These are phyloP conservation scores for Elsinoe necatrix DNA, from an alignment of 2,329 filamentous ascomycete genomes.

Conservation along the genomic window DNA sequence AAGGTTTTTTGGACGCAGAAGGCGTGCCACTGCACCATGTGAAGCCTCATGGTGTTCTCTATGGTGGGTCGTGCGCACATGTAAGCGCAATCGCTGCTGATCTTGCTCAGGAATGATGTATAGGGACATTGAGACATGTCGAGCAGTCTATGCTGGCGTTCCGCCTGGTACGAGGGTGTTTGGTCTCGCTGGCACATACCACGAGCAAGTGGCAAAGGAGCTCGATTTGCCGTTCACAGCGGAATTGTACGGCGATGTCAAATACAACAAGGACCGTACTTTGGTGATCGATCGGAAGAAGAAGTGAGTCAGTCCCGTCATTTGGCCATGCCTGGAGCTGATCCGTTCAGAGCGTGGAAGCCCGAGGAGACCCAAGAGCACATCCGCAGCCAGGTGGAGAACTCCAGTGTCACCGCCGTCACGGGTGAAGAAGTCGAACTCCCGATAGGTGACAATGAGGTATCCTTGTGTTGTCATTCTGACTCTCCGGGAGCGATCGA, in stretches of 20 bases:
- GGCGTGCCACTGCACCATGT: constrained; percentile 51
- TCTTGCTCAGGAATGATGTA: constrained; percentile 24
- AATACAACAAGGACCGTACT: constrained; percentile 44
- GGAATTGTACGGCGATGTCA: constrained; percentile 50
- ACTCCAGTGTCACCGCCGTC: constrained; percentile 34
- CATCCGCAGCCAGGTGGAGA: constrained; percentile 34
- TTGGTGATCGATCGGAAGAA: constrained; percentile 52
- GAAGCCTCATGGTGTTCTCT: constrained; percentile 54
- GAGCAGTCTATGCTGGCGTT: constrained; percentile 46
- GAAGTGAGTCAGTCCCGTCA: constrained; percentile 31
- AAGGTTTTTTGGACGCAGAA: constrained; percentile 51
- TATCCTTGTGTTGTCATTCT: constrained; percentile 39
- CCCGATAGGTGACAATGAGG: constrained; percentile 35
- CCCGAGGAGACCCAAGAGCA: constrained; percentile 35
- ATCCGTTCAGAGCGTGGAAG: constrained; percentile 32
- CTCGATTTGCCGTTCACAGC: constrained; percentile 46
- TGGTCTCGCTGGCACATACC: constrained; percentile 46
- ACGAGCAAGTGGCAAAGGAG: constrained; percentile 47
- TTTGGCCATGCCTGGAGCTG: neutral
- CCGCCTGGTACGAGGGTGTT: constrained; percentile 45
- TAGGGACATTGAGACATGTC: constrained; percentile 43
- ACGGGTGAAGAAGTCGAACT: constrained; percentile 36
- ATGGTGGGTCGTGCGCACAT: constrained; percentile 42
- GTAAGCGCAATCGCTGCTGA: neutral
- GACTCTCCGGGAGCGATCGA: constrained; percentile 38